phyloP scores from a whole-genome alignment of 1,284 basidiomycete genomes.

The Bjerkandera adusta region DNA sequence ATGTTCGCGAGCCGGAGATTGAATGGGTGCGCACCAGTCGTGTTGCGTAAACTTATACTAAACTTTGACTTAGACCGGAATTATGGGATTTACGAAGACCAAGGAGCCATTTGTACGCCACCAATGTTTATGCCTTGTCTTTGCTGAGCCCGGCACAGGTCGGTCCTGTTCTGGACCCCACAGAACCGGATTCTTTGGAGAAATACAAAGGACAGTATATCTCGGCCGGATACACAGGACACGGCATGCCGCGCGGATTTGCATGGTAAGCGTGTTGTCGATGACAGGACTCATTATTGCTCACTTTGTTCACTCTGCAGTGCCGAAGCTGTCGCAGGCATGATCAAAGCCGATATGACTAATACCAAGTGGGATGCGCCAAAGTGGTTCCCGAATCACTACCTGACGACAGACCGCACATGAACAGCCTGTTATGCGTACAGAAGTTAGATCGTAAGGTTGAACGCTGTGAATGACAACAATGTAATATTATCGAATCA shows the following conservation, averaged over 20 bases:
- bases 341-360: slow-evolving; percentile 56
- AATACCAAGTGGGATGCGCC: slow-evolving; percentile 50
- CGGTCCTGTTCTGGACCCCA: slow-evolving; percentile 51
- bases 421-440: too few relatives aligned
- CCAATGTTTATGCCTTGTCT: not conserved
- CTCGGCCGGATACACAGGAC: slow-evolving; percentile 73
- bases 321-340: slow-evolving; percentile 62
- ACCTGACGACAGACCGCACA: slow-evolving; percentile 48
- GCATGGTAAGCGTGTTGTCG: slow-evolving; percentile 52
- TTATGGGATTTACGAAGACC: slow-evolving; percentile 73
- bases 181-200: slow-evolving; percentile 15
- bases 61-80: slow-evolving; percentile 76
- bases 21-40: slow-evolving; percentile 66
- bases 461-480: too few relatives aligned
- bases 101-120: slow-evolving; percentile 67
- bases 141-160: slow-evolving; percentile 43
- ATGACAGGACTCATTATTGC: too few relatives aligned
- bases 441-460: too few relatives aligned
- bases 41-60: too few relatives aligned
- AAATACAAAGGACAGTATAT: slow-evolving; percentile 63
- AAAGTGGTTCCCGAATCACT: slow-evolving; percentile 63
- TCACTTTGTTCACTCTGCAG: too few relatives aligned
- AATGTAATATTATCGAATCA: too few relatives aligned
- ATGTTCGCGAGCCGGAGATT: slow-evolving; percentile 58
- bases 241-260: slow-evolving; percentile 80